Base-by-base conservation (phyloP, 495 filamentous ascomycete genomes). In the Hyaloscypha variabilis region DNA sequence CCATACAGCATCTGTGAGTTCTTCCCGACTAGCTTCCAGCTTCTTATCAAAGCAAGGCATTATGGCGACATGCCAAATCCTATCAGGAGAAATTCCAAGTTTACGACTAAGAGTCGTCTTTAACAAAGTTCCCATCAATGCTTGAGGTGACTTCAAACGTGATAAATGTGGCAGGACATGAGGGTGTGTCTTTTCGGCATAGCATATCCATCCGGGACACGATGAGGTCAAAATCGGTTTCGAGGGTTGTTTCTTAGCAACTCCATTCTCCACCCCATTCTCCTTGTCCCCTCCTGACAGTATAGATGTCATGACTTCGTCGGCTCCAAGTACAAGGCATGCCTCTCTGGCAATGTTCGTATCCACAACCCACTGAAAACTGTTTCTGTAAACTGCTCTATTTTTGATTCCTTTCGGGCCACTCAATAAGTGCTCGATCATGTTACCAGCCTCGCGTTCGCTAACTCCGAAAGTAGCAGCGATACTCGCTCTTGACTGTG, bases 41-140 rank as follows among this genome's bases (percentile, higher is more conserved):
- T 99, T 99, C 79, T 99, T 99, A 78, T 99, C 95, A 74, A 99
- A 99, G 75, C 95, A 99, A 25, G 95, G 95, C 96, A 98, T 98
- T 36, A 99, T 81, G 5, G 93, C 91, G 49, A 97, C 74, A 74
- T 97, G 91, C 91, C 95, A 99, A 74, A 98, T 93, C 57, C 87
- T 86, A 63, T 90, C 89, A 0, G 93, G 89, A 1, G 88, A 75
- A 8, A 97, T 83, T 13, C 87, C 85, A 50, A 92, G 80, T 49
- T 77, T 81, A 65, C 85, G 86, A 74, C 88, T 90, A 23, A 99
- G 75, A 10, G 90, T 84, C 0, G 92, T 91, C 71, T 99, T 99
- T 30, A 98, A 73, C 25, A 97, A 83, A 0, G 92, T 97, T 11
- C 96, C 95, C 51, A 90, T 88, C 49, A 98, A 78, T 3, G 95